Base-by-base conservation (phyloP, 208 protist genomes). In the Acanthamoeba triangularis region DNA sequence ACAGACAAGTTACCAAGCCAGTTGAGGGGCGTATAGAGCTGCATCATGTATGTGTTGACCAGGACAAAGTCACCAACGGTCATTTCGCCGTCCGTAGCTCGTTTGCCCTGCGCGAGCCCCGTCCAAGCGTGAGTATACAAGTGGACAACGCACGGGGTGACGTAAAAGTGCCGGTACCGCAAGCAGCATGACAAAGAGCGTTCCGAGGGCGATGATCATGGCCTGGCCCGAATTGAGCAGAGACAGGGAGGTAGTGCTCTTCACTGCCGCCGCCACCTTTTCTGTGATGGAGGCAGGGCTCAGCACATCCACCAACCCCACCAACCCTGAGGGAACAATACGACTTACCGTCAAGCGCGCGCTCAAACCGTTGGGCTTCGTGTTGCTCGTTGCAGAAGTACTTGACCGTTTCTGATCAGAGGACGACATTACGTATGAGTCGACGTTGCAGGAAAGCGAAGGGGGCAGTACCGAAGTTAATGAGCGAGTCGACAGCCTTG, bases 1-100 rank as follows among this genome's bases (percentile, higher is more conserved):
- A 23, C 18, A 59, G 56, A 63, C 7, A 67, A 67, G 25, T 2
- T 33, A 59, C 90, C 90, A 5, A 95, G 65, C 59, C 52, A 95
- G 18, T 74, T 98, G 33, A 98, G 97, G 41, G 98, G 98, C 23
- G 97, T 35, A 13, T 96, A 97, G 14, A 98, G 95, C 87, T 98
- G 97, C 63, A 98, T 97, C 25, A 98, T 25, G 44, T 98, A 95
- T 33, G 96, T 97, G 92, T 98, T 98, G n/a, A 98, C 90, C 84
- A 98, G 94, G 2, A 98, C 98, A 23, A 98, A 90, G 72, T 98
- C 97, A 74, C 98, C 98, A 1, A 98, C 97, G 1, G 96, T 98
- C 90, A 98, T 87, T 10, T 85, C 74, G 8, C 97, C 96, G 33
- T 37, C 33, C 16, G 61, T 56, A 18, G 63, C 93, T 59, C 61